Percentiles rank a stretch among this genome's conserved stretches.
Conservation (phyloP, 805 yeast species). For the Saccharomyces kudriavzevii region DNA sequence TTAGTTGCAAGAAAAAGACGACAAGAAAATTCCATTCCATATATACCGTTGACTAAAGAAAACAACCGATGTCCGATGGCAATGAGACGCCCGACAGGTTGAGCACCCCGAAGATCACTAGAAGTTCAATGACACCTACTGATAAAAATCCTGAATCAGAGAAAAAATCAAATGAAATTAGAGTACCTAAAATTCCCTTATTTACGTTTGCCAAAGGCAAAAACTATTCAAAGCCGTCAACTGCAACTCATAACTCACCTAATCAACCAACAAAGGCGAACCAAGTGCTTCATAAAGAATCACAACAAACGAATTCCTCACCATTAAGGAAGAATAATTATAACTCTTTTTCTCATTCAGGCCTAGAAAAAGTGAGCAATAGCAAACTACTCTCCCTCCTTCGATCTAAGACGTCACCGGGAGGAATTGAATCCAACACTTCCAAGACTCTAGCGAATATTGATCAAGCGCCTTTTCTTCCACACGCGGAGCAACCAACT, state of each 20-base stretch:
- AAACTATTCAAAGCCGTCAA: background rate
- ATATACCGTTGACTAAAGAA: background rate
- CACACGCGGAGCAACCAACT: background rate
- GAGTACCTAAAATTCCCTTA: background rate
- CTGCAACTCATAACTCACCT: background rate
- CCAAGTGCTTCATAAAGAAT: background rate
- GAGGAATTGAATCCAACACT: slow-evolving; percentile 1
- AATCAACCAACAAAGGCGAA: background rate
- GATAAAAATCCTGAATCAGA: background rate
- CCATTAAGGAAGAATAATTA: background rate
- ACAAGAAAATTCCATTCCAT: background rate
- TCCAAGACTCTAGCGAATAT: background rate
- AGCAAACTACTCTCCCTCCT: slow-evolving; percentile 5
- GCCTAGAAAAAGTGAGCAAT: background rate
- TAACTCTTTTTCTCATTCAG: background rate
- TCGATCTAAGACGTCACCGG: slow-evolving; percentile 7
- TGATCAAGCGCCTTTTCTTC: background rate
- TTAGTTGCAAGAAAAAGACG: background rate
- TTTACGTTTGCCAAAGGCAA: background rate
- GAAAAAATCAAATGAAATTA: background rate
- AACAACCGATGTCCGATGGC: background rate
- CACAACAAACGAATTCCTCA: background rate
- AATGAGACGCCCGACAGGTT: background rate
- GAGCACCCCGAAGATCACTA: background rate
- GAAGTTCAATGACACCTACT: background rate